These are phyloP conservation scores for Emiliania huxleyi DNA, from an alignment of 78 protist genomes.

Conservation along the genomic window DNA sequence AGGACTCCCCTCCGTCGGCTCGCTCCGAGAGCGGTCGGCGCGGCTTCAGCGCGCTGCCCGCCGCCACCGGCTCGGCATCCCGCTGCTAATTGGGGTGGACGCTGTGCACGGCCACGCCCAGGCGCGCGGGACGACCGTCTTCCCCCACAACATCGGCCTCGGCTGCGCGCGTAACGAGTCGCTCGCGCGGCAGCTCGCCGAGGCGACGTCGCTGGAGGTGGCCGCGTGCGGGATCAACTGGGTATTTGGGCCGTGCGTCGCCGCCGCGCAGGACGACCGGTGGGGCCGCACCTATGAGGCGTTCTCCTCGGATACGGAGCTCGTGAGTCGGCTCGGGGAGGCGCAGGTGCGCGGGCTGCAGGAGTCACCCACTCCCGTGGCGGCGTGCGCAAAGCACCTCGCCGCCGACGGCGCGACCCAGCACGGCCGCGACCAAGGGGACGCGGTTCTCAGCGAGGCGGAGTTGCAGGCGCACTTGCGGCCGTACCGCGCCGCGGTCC, in stretches of 20 bases:
- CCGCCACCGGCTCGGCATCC: neutral
- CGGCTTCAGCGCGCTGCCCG: no score
- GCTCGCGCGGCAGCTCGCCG: neutral
- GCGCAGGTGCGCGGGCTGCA: neutral
- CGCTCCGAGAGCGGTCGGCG: no score
- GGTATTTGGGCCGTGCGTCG: neutral
- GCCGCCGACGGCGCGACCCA: neutral
- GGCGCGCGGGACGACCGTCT: neutral
- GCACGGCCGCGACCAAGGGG: neutral
- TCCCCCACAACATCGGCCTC: neutral
- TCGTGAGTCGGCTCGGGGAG: neutral
- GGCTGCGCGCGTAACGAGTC: neutral
- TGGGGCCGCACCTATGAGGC: neutral
- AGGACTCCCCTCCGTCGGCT: no score
- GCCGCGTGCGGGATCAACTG: neutral
- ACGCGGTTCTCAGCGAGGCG: neutral
- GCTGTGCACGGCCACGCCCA: neutral
- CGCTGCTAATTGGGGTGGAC: neutral
- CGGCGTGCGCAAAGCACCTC: neutral
- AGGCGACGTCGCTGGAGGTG: neutral
- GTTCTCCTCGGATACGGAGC: neutral
- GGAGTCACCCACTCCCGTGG: neutral
- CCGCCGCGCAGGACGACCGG: neutral
- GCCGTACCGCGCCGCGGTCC: neutral
- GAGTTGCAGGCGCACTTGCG: neutral